Evolutionary conservation across 192 early-diverging fungal genomes (phyloP), one percentile per base, ranked within the genome.

Genomic region (Backusella liffmaniae): DNA sequence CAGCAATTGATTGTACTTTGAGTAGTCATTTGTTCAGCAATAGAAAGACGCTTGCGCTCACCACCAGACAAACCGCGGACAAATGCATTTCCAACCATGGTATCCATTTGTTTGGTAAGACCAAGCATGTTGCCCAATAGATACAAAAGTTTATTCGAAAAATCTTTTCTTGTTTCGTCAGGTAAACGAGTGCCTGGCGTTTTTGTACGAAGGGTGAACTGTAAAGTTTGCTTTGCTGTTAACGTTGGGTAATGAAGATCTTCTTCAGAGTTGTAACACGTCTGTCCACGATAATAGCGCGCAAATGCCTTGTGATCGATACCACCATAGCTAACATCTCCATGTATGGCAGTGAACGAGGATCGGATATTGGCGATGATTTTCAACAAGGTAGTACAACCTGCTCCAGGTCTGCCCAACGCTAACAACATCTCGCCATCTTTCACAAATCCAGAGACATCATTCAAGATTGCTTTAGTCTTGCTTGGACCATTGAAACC

Each of bases 191-290:
- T 80, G 53, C 89, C 87, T 21, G 90, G 90, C 26, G 86, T 93
- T 76, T 91, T 91, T 85, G 88, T 93, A 77, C 90, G 86, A 42
- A 94, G 83, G 0, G 92, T 93, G 80, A 92, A 93, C 49, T 91
- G 85, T 4, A 94, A 84, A 26, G 93, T 96, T 79, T 94, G 88
- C 62, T 91, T 89, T 16, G 94, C 89, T 9, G 92, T 93, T 77
- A 95, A 72, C n/a, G 92, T 92, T 5, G 93, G 90, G 77, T 88
- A 93, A 75, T 96, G 93, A 42, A 87, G 84, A 72, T 94, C 93
- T 76, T 92, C 92, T 84, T 96, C 95, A 76, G 89, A 86, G 76
- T 91, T 92, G 77, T 95, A 96, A 29, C 88, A 87, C 5, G 94
- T 87, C 73, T 94, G 91, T 46, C 91, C 92, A 73, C 90, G 88